A percentile compares a stretch with the other conserved stretches of the same genome.
Evolutionary conservation across 2,329 filamentous ascomycete genomes (phyloP).

Genomic region (Lasiodiplodia sp.): DNA sequence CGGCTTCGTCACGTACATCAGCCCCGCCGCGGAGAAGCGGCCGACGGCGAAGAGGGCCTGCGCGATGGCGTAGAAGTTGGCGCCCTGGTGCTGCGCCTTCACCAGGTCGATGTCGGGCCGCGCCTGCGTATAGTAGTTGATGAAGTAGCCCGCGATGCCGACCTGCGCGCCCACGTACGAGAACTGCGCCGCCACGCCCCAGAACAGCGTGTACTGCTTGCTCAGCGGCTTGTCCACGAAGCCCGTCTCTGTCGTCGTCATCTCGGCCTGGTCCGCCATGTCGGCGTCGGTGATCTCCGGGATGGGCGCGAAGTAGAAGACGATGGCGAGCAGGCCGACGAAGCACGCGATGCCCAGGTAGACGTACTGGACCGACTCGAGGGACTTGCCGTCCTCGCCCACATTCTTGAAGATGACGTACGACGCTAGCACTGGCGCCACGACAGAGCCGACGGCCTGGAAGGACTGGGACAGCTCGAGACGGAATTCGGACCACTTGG

Average conservation of each 20-base stretch:
- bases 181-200: slow-evolving; percentile 52
- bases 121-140: slow-evolving; percentile 48
- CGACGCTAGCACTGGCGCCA: slow-evolving; percentile 76
- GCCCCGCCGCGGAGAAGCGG: slow-evolving; percentile 47
- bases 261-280: slow-evolving; percentile 60
- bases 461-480: slow-evolving; percentile 81
- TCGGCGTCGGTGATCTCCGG: slow-evolving; percentile 77
- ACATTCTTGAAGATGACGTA: slow-evolving; percentile 75
- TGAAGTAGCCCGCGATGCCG: slow-evolving; percentile 61
- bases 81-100: slow-evolving; percentile 42
- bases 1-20: slow-evolving; percentile 48
- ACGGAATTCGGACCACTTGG: slow-evolving; percentile 76
- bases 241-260: slow-evolving; percentile 52
- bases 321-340: slow-evolving; percentile 69
- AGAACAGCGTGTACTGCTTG: slow-evolving; percentile 63
- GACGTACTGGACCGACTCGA: slow-evolving; percentile 77
- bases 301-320: slow-evolving; percentile 73
- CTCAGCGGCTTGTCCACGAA: slow-evolving; percentile 68
- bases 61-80: slow-evolving; percentile 49
- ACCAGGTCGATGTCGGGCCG: slow-evolving; percentile 40
- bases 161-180: slow-evolving; percentile 63
- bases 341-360: slow-evolving; percentile 82
- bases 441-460: slow-evolving; percentile 76
- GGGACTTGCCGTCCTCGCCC: slow-evolving; percentile 60
- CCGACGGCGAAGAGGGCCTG: slow-evolving; percentile 48